Conservation (phyloP, 192 early-diverging fungal genomes). For the Backusella morwellensis region DNA sequence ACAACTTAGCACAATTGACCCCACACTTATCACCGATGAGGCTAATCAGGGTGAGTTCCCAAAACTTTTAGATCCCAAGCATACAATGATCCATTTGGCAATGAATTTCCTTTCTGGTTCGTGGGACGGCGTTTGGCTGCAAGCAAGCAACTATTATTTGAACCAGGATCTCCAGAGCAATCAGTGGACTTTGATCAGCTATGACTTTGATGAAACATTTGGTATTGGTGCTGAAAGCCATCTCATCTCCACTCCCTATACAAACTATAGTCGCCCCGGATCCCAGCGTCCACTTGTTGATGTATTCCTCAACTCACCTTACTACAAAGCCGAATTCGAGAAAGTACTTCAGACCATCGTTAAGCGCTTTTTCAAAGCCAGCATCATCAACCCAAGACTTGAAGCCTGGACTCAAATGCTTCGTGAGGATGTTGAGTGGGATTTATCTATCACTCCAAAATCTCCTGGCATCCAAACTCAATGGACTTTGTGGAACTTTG, state of each 20-base stretch:
- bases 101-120: slow-evolving; percentile 37
- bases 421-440: slow-evolving; percentile 39
- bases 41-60: slow-evolving; percentile 2
- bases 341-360: slow-evolving; percentile 34
- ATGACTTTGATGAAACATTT: slow-evolving; percentile 43
- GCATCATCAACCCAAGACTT: slow-evolving; percentile 31
- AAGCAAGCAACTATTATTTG: slow-evolving; percentile 38
- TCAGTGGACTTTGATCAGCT: slow-evolving; percentile 39
- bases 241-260: slow-evolving; percentile 25
- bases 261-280: slow-evolving; percentile 29
- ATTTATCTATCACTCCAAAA: slow-evolving; percentile 20
- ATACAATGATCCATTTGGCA: slow-evolving; percentile 35
- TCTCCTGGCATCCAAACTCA: slow-evolving; percentile 20
- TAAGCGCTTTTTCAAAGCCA: slow-evolving; percentile 42
- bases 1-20: slow-evolving; percentile 7
- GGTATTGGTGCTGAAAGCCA: slow-evolving; percentile 31
- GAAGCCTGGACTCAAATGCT: slow-evolving; percentile 39
- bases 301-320: slow-evolving; percentile 25
- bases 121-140: slow-evolving; percentile 37
- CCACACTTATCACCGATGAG: slow-evolving; percentile 3
- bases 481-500: slow-evolving; percentile 22
- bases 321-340: slow-evolving; percentile 38
- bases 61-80: slow-evolving; percentile 13
- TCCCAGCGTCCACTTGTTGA: slow-evolving; percentile 35
- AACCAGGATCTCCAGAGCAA: slow-evolving; percentile 31